Evolutionary conservation across 441 rosid genomes (phyloP).

Genomic region (Raphanus hybrid): DNA sequence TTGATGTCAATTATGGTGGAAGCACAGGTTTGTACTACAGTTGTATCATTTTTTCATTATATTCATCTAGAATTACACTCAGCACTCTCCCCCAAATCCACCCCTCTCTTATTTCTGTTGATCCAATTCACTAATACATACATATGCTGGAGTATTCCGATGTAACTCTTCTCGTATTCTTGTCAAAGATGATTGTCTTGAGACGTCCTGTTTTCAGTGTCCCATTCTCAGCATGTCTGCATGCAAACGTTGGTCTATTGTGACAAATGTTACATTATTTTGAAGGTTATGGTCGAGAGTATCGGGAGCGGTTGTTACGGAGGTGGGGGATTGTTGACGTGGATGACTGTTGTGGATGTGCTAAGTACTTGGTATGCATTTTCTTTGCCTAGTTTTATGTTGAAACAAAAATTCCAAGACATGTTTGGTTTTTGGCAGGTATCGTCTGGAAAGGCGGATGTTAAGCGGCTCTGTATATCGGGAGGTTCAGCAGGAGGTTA

Average conservation of each 20-base stretch:
- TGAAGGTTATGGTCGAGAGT: constrained; percentile 92
- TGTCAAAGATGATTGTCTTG: background rate
- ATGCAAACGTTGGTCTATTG: background rate
- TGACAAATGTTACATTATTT: constrained; percentile 30
- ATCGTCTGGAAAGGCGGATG: constrained; percentile 75
- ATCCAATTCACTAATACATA: background rate
- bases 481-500: constrained; percentile 98
- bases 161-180: background rate
- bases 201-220: constrained; percentile 21
- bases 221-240: background rate
- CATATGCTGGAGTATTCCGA: background rate
- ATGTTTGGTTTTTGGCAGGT: constrained; percentile 55
- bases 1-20: constrained; percentile 97
- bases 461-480: constrained; percentile 79
- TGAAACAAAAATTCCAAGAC: constrained; percentile 6
- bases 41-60: background rate
- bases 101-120: background rate
- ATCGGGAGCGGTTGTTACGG: constrained; percentile 71
- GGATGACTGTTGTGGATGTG: constrained; percentile 93
- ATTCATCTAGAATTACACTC: background rate
- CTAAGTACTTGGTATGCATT: constrained; percentile 69
- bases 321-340: constrained; percentile 94
- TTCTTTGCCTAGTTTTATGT: constrained; percentile 9
- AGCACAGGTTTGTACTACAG: constrained; percentile 76
- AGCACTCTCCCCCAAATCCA: background rate